Conservation (phyloP, 345 rosid species). For the Sisymbrium irio region DNA sequence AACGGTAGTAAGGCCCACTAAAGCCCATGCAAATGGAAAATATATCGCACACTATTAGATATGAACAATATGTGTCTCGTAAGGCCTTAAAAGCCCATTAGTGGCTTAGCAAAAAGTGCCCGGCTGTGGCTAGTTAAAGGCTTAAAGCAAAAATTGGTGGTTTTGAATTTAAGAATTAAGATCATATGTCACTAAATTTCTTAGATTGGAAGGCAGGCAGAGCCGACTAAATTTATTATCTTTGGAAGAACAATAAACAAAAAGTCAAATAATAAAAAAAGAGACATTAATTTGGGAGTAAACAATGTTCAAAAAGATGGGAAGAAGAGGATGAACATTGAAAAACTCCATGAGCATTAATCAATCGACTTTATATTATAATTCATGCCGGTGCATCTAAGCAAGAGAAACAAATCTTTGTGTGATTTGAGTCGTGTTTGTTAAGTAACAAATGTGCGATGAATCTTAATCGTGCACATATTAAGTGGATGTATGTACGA, state of each 20-base stretch:
- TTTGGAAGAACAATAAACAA: background rate
- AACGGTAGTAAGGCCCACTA: background rate
- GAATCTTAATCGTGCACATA: conserved; percentile 30
- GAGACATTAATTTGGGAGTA: conserved; percentile 23
- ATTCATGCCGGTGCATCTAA: conserved; percentile 34
- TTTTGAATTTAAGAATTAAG: background rate
- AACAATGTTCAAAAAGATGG: conserved; percentile 32
- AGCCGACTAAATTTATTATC: conserved; percentile 16
- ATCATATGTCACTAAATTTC: conserved; percentile 1
- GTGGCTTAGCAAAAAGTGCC: background rate
- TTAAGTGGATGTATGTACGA: conserved; percentile 11
- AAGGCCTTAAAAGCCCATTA: conserved; percentile 11
- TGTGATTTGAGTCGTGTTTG: conserved; percentile 28
- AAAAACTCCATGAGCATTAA: conserved; percentile 20
- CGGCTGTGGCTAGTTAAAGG: background rate
- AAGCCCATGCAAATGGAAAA: background rate
- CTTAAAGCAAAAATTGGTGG: background rate
- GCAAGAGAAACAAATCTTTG: conserved; percentile 30
- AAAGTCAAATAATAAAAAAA: conserved; percentile 18
- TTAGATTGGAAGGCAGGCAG: conserved; percentile 12
- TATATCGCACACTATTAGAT: background rate
- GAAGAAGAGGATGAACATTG: conserved; percentile 39
- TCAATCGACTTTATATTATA: conserved; percentile 18
- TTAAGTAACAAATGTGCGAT: conserved; percentile 29
- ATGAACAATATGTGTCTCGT: background rate